These are phyloP conservation scores for Pisolithus marmoratus DNA, from an alignment of 768 basidiomycete genomes.

Conservation along the genomic window DNA sequence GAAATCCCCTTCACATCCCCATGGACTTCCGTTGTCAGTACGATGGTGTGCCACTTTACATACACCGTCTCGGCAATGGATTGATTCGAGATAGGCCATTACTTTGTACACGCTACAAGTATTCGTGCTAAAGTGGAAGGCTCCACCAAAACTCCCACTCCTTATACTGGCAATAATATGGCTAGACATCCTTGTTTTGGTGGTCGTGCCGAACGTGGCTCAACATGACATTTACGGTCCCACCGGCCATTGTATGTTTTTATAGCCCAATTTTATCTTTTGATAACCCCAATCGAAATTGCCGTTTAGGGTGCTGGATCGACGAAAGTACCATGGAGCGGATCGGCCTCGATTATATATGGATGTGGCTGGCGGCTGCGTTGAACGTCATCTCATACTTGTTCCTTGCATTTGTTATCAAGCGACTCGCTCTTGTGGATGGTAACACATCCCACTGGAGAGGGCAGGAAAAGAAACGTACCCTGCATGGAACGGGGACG, in stretches of 20 bases:
- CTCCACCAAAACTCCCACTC: too few species aligned
- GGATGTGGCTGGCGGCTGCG: slow-evolving; percentile 44
- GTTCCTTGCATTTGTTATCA: slow-evolving; percentile 39
- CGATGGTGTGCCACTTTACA: slow-evolving; percentile 18
- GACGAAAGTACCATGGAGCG: slow-evolving; percentile 28
- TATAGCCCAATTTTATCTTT: not conserved
- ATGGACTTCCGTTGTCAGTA: slow-evolving; percentile 8
- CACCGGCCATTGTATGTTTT: slow-evolving; percentile 34
- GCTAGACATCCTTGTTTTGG: too few species aligned
- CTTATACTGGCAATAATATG: too few species aligned
- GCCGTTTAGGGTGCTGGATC: slow-evolving; percentile 48
- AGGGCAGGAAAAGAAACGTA: slow-evolving; percentile 2
- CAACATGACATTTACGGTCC: slow-evolving; percentile 35
- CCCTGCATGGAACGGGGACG: too few species aligned
- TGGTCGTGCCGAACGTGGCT: slow-evolving; percentile 31
- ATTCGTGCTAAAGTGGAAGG: too few species aligned
- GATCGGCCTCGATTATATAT: slow-evolving; percentile 46
- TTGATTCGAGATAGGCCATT: too few species aligned
- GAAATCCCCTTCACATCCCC: not conserved
- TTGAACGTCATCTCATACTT: slow-evolving; percentile 39
- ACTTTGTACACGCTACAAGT: too few species aligned
- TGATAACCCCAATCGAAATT: not conserved
- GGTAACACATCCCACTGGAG: slow-evolving; percentile 20
- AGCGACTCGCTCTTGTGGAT: slow-evolving; percentile 32
- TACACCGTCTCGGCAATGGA: too few species aligned